Percentiles rank a stretch among this genome's conserved stretches.
These are phyloP conservation scores for Trichoderma erinaceum DNA, from an alignment of 495 filamentous ascomycete genomes.

Conservation along the genomic window DNA sequence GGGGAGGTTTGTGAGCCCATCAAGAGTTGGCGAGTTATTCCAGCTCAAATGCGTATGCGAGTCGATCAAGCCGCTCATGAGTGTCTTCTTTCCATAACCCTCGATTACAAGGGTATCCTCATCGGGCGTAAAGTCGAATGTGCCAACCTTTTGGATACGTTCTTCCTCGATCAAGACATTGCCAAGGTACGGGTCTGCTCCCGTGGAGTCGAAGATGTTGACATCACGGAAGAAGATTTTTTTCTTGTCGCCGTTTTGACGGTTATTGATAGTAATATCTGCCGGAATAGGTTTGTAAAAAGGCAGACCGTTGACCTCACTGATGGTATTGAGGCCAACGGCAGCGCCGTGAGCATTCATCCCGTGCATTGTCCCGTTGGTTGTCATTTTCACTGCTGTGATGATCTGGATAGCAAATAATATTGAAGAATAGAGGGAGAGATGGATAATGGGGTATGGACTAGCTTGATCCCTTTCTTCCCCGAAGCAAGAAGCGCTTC, in stretches of 20 bases:
- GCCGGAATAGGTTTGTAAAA: not conserved
- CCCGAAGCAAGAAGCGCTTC: too few relatives aligned
- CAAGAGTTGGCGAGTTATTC: slow-evolving; percentile 16
- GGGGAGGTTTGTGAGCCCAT: slow-evolving; percentile 29
- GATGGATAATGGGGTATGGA: too few relatives aligned
- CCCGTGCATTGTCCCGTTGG: too few relatives aligned
- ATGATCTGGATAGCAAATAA: too few relatives aligned
- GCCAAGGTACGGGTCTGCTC: slow-evolving; percentile 39
- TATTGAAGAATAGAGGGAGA: too few relatives aligned
- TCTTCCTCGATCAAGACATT: slow-evolving; percentile 44
- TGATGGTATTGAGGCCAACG: not conserved
- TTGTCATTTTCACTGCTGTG: too few relatives aligned
- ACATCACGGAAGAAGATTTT: slow-evolving; percentile 43
- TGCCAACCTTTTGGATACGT: slow-evolving; percentile 36
- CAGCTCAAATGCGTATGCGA: slow-evolving; percentile 47
- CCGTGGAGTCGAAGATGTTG: slow-evolving; percentile 46
- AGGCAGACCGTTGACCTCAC: not conserved
- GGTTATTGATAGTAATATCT: not conserved
- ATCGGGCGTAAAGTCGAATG: not conserved
- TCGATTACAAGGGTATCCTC: slow-evolving; percentile 22
- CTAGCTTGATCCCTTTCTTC: too few relatives aligned
- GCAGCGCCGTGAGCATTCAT: not conserved
- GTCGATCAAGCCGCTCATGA: slow-evolving; percentile 46
- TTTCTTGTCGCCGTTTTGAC: not conserved
- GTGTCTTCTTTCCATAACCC: slow-evolving; percentile 33